Conservation (phyloP, 1,284 basidiomycete species). For the Tilletia horrida region DNA sequence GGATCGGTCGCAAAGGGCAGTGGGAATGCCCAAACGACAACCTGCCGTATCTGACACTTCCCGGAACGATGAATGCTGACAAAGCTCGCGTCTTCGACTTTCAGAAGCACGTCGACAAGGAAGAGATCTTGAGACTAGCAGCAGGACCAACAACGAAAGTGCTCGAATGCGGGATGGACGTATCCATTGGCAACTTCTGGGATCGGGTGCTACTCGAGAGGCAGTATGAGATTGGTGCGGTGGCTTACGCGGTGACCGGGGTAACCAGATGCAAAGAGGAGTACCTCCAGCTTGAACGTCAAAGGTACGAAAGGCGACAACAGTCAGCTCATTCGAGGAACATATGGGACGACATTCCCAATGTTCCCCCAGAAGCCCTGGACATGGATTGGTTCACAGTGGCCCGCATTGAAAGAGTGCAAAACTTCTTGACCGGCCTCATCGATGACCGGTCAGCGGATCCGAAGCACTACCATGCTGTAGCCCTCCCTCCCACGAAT, state of each 20-base stretch:
- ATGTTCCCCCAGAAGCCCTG: not conserved
- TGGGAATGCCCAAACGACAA: constrained; percentile 8
- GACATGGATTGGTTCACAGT: constrained; percentile 11
- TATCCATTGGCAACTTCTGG: not conserved
- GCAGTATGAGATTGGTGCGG: not conserved
- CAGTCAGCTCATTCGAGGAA: not conserved
- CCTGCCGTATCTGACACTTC: constrained; percentile 1
- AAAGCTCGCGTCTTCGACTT: constrained; percentile 15
- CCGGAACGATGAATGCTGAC: not conserved
- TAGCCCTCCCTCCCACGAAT: constrained; percentile 1
- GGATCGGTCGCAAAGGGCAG: not conserved
- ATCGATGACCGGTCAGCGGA: not conserved
- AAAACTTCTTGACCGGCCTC: not conserved
- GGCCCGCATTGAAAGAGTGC: not conserved
- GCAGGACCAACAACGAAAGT: not conserved
- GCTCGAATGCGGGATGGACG: not conserved
- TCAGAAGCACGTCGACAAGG: constrained; percentile 12
- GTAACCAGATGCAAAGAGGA: constrained; percentile 2
- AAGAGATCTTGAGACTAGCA: not conserved
- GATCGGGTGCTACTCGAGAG: constrained; percentile 10
- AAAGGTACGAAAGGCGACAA: not conserved
- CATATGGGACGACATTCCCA: not conserved
- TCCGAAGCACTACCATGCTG: constrained; percentile 2
- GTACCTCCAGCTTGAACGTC: not conserved
- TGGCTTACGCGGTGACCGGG: constrained; percentile 9